Percentiles rank a stretch among this genome's conserved stretches.
Conservation (phyloP, 2,329 filamentous ascomycete species). For the Stachybotrys chartarum region DNA sequence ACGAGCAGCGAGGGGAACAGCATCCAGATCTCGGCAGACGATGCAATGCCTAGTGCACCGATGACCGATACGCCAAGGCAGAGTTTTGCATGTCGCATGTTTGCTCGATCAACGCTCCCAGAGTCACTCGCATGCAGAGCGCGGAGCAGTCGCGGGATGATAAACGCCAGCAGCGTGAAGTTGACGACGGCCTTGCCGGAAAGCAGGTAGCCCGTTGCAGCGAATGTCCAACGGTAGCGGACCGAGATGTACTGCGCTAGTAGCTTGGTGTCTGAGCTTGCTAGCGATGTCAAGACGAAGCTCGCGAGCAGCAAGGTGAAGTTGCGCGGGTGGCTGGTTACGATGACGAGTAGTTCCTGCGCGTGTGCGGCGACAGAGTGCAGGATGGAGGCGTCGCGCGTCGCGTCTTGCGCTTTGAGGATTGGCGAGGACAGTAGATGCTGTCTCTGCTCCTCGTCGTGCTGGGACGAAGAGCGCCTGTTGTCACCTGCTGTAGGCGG, state of each 20-base stretch:
- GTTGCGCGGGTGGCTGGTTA: conserved; percentile 32
- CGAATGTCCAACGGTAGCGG: conserved; percentile 38
- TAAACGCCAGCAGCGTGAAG: conserved; percentile 32
- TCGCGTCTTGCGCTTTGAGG: conserved; percentile 25
- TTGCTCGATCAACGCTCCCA: conserved; percentile 8
- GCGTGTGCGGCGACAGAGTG: conserved; percentile 11
- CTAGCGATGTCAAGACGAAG: conserved; percentile 40
- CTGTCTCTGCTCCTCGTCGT: conserved; percentile 23
- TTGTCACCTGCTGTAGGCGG: conserved; percentile 1
- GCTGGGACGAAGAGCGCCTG: not conserved
- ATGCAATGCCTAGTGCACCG: conserved; percentile 35
- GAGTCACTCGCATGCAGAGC: not conserved
- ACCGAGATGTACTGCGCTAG: conserved; percentile 44
- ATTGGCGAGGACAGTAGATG: conserved; percentile 31
- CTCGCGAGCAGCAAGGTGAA: conserved; percentile 33
- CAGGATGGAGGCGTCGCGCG: conserved; percentile 7
- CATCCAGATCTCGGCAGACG: conserved; percentile 28
- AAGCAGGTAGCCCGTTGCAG: conserved; percentile 38
- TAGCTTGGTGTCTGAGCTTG: conserved; percentile 43
- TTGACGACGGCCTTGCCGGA: conserved; percentile 42
- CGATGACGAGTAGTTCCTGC: conserved; percentile 20
- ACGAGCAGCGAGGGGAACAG: conserved; percentile 35
- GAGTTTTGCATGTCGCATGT: conserved; percentile 9
- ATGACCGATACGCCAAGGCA: conserved; percentile 16
- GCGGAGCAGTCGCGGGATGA: conserved; percentile 31